Conservation (phyloP, 371 early-diverging fungal species). For the Actinomortierella ambigua region DNA sequence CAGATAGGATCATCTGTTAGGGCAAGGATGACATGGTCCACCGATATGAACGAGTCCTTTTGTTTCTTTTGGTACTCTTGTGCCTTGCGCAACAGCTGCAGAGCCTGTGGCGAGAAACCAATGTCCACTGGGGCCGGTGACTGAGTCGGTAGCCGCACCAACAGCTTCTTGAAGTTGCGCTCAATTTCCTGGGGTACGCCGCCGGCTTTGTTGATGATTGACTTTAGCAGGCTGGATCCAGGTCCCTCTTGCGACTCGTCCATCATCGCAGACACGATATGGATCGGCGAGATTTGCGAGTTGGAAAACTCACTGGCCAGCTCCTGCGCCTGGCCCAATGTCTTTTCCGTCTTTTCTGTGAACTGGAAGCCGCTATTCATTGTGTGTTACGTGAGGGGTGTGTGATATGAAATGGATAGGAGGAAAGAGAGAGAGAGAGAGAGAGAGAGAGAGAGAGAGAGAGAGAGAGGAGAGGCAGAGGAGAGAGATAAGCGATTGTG, state of each 20-base stretch:
- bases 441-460: not conserved
- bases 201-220: constrained; percentile 81
- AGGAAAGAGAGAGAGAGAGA: constrained; percentile 1
- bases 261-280: constrained; percentile 80
- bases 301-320: constrained; percentile 83
- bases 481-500: constrained; percentile 1
- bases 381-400: not conserved
- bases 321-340: constrained; percentile 65
- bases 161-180: constrained; percentile 73
- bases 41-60: constrained; percentile 85
- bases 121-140: constrained; percentile 84
- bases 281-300: constrained; percentile 79
- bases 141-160: constrained; percentile 86
- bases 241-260: constrained; percentile 70
- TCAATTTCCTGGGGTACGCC: constrained; percentile 78
- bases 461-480: not conserved
- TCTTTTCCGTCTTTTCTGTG: constrained; percentile 89
- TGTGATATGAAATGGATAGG: not conserved
- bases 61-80: constrained; percentile 80
- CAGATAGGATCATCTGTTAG: constrained; percentile 70
- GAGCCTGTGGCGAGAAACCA: constrained; percentile 62
- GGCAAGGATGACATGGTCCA: constrained; percentile 90
- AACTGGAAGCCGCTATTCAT: constrained; percentile 72
- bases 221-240: constrained; percentile 65
- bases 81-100: constrained; percentile 70